Evolutionary conservation across 2,329 filamentous ascomycete genomes (phyloP).

Genomic region (Pezicula carpinea): DNA sequence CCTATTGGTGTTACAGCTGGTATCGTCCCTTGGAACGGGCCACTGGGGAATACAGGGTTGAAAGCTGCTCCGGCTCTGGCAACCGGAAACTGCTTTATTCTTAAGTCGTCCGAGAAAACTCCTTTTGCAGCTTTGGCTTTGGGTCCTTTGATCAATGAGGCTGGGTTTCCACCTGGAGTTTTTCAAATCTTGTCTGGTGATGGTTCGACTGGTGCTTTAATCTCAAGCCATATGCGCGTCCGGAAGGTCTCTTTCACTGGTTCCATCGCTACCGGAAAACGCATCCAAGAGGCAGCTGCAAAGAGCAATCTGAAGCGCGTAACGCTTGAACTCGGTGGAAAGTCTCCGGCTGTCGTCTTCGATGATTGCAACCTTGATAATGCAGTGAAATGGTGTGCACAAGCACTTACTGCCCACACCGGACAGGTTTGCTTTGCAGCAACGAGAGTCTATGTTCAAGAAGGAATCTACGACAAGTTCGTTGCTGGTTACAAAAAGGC

Average conservation of each 20-base stretch:
- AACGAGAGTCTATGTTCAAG: conserved; percentile 65
- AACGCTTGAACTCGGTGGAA: conserved; percentile 39
- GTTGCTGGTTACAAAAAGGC: conserved; percentile 54
- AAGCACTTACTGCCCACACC: conserved; percentile 60
- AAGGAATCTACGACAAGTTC: conserved; percentile 54
- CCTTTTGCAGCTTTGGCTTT: conserved; percentile 50
- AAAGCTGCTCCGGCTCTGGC: conserved; percentile 58
- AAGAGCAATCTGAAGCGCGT: conserved; percentile 38
- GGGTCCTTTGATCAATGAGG: conserved; percentile 23
- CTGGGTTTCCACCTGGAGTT: conserved; percentile 33
- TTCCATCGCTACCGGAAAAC: conserved; percentile 31
- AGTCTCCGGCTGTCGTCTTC: conserved; percentile 38
- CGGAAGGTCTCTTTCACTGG: conserved; percentile 38
- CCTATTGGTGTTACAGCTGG: conserved; percentile 43
- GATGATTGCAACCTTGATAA: conserved; percentile 39
- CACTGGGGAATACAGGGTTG: conserved; percentile 40
- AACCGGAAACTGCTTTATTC: conserved; percentile 53
- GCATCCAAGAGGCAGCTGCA: conserved; percentile 35
- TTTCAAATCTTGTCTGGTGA: conserved; percentile 37
- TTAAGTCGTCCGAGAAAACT: conserved; percentile 61
- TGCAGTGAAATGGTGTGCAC: conserved; percentile 39
- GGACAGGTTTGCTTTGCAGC: conserved; percentile 75
- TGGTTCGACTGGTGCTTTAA: conserved; percentile 31
- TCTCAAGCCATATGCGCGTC: conserved; percentile 34
- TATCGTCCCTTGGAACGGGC: conserved; percentile 56